phyloP scores from a whole-genome alignment of 2,329 filamentous ascomycete species.

The Nigrospora sphaerica region DNA sequence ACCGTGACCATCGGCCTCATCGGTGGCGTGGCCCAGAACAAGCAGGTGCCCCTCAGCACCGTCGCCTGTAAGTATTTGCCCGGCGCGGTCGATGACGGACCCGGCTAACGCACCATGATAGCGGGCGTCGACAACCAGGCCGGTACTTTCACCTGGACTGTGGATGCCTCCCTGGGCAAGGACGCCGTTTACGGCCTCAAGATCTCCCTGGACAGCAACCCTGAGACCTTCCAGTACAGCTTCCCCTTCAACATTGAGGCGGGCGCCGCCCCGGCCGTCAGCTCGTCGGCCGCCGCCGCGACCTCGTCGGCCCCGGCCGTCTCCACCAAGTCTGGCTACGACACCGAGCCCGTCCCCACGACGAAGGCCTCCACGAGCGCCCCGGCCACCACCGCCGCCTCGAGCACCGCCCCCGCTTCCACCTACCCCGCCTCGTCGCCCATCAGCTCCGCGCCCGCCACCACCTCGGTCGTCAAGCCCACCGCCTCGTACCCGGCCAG shows the following conservation, averaged over 20 bases:
- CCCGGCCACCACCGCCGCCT: slow-evolving; percentile 10
- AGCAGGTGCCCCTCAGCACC: slow-evolving; percentile 30
- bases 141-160: slow-evolving; percentile 41
- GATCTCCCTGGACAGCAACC: slow-evolving; percentile 41
- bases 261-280: slow-evolving; percentile 13
- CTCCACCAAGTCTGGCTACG: background rate
- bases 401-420: slow-evolving; percentile 10
- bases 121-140: slow-evolving; percentile 38
- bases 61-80: slow-evolving; percentile 42
- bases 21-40: slow-evolving; percentile 37
- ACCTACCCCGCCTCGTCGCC: slow-evolving; percentile 15
- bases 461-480: slow-evolving; percentile 8
- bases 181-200: slow-evolving; percentile 49
- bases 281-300: slow-evolving; percentile 2
- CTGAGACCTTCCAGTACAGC: slow-evolving; percentile 52
- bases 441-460: slow-evolving; percentile 10
- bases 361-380: background rate
- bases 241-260: slow-evolving; percentile 50
- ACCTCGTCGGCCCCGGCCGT: background rate
- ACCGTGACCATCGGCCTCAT: slow-evolving; percentile 47
- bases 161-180: slow-evolving; percentile 36
- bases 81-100: background rate
- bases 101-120: slow-evolving; percentile 18
- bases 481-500: slow-evolving; percentile 16
- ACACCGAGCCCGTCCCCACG: background rate